phyloP scores from a whole-genome alignment of 345 rosid genomes.

The Stellera chamaejasme region DNA sequence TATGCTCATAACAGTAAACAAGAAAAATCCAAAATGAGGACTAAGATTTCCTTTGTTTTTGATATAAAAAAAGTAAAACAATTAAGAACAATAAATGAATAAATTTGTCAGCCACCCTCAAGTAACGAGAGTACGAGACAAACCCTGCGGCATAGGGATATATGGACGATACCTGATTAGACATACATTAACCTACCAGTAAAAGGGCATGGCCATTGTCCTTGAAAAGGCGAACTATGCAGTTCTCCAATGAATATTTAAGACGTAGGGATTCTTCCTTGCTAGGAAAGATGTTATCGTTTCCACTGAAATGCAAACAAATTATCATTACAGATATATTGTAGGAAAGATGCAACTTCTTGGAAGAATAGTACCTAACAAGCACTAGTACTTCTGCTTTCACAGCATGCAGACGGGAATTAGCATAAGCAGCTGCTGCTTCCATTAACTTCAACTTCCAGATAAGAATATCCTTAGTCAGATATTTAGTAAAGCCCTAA shows the following conservation, averaged over 20 bases:
- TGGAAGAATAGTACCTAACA: slow-evolving; percentile 32
- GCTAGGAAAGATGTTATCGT: slow-evolving; percentile 69
- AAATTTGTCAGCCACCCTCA: not conserved
- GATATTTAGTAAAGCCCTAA: slow-evolving; percentile 41
- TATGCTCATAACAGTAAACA: too few relatives aligned
- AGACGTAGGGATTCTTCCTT: slow-evolving; percentile 56
- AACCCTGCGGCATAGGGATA: not conserved
- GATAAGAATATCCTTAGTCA: slow-evolving; percentile 52
- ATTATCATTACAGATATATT: not conserved
- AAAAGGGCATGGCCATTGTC: slow-evolving; percentile 69
- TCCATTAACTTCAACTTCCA: slow-evolving; percentile 66
- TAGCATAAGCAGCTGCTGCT: slow-evolving; percentile 51
- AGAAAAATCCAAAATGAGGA: too few relatives aligned
- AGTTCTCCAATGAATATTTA: slow-evolving; percentile 34
- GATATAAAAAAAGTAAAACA: too few relatives aligned
- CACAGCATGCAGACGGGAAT: slow-evolving; percentile 70
- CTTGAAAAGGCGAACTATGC: slow-evolving; percentile 51
- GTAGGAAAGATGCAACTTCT: not conserved
- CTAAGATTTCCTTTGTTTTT: not conserved
- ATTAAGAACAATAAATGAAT: too few relatives aligned
- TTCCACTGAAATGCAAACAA: slow-evolving; percentile 37
- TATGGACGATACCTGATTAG: not conserved
- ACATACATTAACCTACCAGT: slow-evolving; percentile 30
- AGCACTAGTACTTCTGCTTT: slow-evolving; percentile 65
- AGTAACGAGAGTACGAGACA: too few relatives aligned